phyloP scores from a whole-genome alignment of 345 rosid genomes.

The Atalantia buxifolia region DNA sequence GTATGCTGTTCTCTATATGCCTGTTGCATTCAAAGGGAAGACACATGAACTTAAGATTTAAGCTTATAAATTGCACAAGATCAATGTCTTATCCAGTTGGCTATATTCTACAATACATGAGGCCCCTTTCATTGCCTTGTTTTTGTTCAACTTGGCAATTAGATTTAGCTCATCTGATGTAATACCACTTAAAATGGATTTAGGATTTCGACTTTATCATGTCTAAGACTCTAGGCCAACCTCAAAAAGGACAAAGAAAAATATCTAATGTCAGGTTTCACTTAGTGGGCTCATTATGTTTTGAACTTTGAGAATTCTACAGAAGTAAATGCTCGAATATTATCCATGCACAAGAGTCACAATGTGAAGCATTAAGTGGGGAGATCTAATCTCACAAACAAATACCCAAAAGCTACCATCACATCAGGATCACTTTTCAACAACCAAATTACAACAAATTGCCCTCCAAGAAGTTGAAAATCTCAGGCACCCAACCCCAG shows the following conservation, averaged over 20 bases:
- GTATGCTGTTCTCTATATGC: neutral
- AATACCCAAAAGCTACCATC: neutral
- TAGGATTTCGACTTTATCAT: neutral
- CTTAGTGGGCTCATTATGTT: too few relatives aligned
- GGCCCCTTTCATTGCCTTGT: too few relatives aligned
- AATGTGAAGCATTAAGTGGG: neutral
- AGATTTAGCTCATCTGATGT: neutral
- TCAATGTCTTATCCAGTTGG: neutral
- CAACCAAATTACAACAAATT: neutral
- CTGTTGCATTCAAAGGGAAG: slow-evolving; percentile 11
- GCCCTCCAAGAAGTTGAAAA: neutral
- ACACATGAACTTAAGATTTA: neutral
- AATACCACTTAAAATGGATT: neutral
- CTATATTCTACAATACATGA: neutral
- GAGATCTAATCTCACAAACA: neutral
- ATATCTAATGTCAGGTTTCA: too few relatives aligned
- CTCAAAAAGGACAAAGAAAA: too few relatives aligned
- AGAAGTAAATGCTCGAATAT: too few relatives aligned
- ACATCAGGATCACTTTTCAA: neutral
- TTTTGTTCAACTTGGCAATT: neutral
- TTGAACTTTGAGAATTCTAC: too few relatives aligned
- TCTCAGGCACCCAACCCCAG: neutral
- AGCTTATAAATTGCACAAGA: neutral
- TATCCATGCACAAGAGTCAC: neutral
- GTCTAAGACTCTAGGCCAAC: too few relatives aligned